These are phyloP conservation scores for Colletotrichum tanaceti DNA, from an alignment of 2,329 filamentous ascomycete species.

Conservation along the genomic window DNA sequence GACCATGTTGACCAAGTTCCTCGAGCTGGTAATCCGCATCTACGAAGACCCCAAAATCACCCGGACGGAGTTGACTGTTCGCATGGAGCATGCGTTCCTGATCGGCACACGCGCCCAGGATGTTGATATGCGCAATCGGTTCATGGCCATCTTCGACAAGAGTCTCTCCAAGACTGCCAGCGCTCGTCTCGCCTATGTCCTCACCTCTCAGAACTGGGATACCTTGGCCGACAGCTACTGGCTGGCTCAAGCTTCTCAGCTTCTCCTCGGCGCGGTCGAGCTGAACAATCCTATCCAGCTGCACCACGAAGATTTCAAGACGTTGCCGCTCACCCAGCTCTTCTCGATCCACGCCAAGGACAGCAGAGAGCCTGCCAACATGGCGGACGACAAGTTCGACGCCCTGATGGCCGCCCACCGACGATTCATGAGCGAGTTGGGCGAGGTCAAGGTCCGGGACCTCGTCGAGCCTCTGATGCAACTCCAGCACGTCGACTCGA, in stretches of 20 bases:
- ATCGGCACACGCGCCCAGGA: slow-evolving; percentile 94
- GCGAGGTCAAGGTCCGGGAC: slow-evolving; percentile 88
- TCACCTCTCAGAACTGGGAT: slow-evolving; percentile 96
- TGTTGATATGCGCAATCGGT: slow-evolving; percentile 95
- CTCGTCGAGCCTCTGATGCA: slow-evolving; percentile 90
- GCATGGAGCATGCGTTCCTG: slow-evolving; percentile 97
- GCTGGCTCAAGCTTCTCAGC: slow-evolving; percentile 93
- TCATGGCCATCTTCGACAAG: slow-evolving; percentile 95
- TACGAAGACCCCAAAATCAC: slow-evolving; percentile 98
- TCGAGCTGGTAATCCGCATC: slow-evolving; percentile 95
- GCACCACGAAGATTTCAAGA: slow-evolving; percentile 84
- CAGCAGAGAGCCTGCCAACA: slow-evolving; percentile 69
- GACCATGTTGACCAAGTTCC: slow-evolving; percentile 89
- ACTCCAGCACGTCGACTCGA: slow-evolving; percentile 87
- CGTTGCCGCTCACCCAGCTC: slow-evolving; percentile 78
- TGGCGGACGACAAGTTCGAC: slow-evolving; percentile 86
- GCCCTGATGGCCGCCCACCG: slow-evolving; percentile 80
- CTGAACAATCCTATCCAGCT: slow-evolving; percentile 83
- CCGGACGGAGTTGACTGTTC: slow-evolving; percentile 92
- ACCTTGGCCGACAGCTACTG: slow-evolving; percentile 95
- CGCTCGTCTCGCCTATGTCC: slow-evolving; percentile 87
- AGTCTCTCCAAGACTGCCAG: slow-evolving; percentile 93
- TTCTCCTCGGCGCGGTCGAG: slow-evolving; percentile 91
- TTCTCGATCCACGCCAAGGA: slow-evolving; percentile 82
- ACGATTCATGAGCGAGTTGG: slow-evolving; percentile 85